Base-by-base conservation (phyloP, 352 stramenopile species). In the Thraustotheca clavata region DNA sequence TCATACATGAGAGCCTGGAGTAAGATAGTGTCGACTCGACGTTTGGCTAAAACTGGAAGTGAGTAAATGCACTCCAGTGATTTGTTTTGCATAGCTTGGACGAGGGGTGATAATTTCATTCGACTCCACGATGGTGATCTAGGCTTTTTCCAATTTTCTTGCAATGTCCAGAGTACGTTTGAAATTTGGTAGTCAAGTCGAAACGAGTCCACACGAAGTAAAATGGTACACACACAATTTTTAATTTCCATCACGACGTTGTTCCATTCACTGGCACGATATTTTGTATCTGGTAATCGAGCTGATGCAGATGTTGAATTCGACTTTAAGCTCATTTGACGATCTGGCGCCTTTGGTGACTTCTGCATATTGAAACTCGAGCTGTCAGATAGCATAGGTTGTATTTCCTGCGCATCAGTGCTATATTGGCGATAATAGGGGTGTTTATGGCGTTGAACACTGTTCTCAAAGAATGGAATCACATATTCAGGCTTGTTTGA, bases 1-100 rank as follows among this genome's bases (percentile, higher is more conserved):
- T 88, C 78, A 49, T 88, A 88, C 80, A 89, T 88, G 3, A 89
- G 71, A 78, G 87, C 77, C 59, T 89, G 80, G 76, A 88, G 82
- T 14, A 89, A 67, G 22, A 89, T 70, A 1, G 78, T 87, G 12
- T 76, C 79, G 34, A 83, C 69, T 31, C 71, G 67, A 46, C 74
- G 76, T 9, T 54, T 48, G 2, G 75, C 71, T 33, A 89, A 55
- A 39, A 70, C 66, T 8, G 69, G 61, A 0, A 89, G 74, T 34
- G 78, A 87, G 38, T 85, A 74, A 41, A 74, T 83, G 71, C 80
- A 88, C 14, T 87, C 77, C 41, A 87, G 66, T 2, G 75, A 74
- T 29, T 68, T 71, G 8, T 62, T 75, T 77, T 38, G 83, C 71
- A 12, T 47, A n/a, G 36, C 49, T 63, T 46, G 43, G 48, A 31